Percentiles rank a stretch among this genome's conserved stretches.
Conservation (phyloP, 164 flowering plant species). For the Umbellularia californica region DNA sequence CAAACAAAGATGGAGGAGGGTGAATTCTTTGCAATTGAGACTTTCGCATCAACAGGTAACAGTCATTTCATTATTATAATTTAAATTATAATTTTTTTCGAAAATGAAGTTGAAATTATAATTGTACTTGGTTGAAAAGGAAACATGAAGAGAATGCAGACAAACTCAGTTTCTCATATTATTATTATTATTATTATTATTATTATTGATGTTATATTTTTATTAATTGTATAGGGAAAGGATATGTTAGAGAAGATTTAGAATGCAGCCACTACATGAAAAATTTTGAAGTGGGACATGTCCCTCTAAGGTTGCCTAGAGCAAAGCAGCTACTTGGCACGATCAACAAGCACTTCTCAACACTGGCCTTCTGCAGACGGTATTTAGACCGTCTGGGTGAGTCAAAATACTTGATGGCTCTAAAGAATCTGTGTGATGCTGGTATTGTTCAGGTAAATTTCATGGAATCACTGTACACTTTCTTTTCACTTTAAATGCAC, state of each 20-base stretch:
- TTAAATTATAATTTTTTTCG: too few species aligned
- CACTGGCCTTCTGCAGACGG: conserved; percentile 95
- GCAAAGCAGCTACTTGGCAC: conserved; percentile 93
- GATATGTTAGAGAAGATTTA: conserved; percentile 90
- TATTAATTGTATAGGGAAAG: conserved; percentile 63
- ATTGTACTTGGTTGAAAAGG: background rate
- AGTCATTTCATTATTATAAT: background rate
- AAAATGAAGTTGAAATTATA: background rate
- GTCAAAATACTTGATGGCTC: conserved; percentile 89
- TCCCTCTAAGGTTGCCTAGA: conserved; percentile 84
- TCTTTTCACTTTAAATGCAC: background rate
- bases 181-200: background rate
- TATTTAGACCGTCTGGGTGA: conserved; percentile 94
- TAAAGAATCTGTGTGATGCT: conserved; percentile 85
- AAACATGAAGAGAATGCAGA: background rate
- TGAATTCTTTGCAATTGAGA: conserved; percentile 95
- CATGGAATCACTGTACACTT: background rate
- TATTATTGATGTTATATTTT: background rate
- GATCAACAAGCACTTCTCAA: conserved; percentile 88
- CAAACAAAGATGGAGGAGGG: conserved; percentile 99
- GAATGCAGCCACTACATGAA: conserved; percentile 99
- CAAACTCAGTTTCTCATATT: background rate
- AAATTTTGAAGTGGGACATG: conserved; percentile 81
- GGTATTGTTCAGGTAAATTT: conserved; percentile 85
- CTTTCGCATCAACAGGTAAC: conserved; percentile 92